Base-by-base conservation (phyloP, 148 eudicot genomes). In the Silene latifolia region DNA sequence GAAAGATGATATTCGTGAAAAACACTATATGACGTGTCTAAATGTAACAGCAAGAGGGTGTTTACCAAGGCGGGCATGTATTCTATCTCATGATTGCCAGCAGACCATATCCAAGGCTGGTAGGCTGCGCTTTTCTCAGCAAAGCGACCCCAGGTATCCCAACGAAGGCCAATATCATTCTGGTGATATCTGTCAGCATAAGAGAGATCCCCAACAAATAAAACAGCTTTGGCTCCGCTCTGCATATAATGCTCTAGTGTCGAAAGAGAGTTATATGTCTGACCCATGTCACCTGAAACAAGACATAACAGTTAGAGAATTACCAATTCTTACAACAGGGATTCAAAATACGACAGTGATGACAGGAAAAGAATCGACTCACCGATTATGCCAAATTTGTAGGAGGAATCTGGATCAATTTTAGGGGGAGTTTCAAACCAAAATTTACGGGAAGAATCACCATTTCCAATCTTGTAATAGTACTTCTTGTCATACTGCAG, bases 111-210 rank as follows among this genome's bases (percentile, higher is more conserved):
- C 98, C 98, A 91, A 53, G 98, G 97, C 67, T 88, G 97, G 85
- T 87, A 94, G 56, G 98, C 98, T 23, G 89, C 77, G 76, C 84
- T 86, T 82, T 51, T 76, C 79, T 94, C 98, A 69, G 78, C 80
- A 85, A 94, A 91, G 59, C 91, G 89, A 44, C 92, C 98, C 93
- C 93, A 94, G 42, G 98, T 73, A 81, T 94, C 98, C 98, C 98
- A 94, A 48, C 98, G 90, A 51, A 88, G 82, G 39, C 91, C 91
- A 80, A 89, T 81, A 71, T 91, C 97, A 81, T 87, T 83, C 75
- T 86, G 81, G 29, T 80, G 60, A 79, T 91, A 88, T 78, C 86
- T 88, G 82, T 94, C 97, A 53, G 98, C 97, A 74, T 94, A 94
- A 32, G 98, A 91, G 76, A 94, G 95, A 85, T 94, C 98, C 57